These are phyloP conservation scores for Vitis cinerea DNA, from an alignment of 164 flowering plant genomes.

Conservation along the genomic window DNA sequence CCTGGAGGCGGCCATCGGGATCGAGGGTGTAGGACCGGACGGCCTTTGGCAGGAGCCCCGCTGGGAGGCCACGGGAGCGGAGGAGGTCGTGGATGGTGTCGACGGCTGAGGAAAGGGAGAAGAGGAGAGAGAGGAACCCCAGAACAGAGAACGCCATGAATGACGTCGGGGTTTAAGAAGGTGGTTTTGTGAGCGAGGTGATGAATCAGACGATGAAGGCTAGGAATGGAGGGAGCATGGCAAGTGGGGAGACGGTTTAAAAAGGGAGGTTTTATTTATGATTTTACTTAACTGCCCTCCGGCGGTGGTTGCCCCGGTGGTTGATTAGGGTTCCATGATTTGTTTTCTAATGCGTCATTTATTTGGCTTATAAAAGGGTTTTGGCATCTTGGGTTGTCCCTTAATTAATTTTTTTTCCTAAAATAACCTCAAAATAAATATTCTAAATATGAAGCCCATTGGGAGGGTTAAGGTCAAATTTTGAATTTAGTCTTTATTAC, in stretches of 20 bases:
- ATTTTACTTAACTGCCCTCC: background rate
- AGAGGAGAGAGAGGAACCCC: constrained; percentile 10
- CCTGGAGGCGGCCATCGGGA: constrained; percentile 54
- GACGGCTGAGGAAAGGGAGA: constrained; percentile 10
- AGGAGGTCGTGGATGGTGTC: constrained; percentile 70
- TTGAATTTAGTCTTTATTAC: too few species aligned
- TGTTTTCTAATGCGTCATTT: background rate
- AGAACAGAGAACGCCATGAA: background rate
- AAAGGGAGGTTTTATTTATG: background rate
- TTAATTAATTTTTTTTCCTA: too few species aligned
- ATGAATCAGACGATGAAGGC: too few species aligned
- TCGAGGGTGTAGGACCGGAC: constrained; percentile 59
- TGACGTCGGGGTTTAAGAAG: too few species aligned
- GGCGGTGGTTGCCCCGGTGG: background rate
- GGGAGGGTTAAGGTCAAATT: too few species aligned
- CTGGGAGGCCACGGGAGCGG: constrained; percentile 56
- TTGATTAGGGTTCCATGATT: background rate
- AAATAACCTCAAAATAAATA: too few species aligned
- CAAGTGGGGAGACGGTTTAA: constrained; percentile 23
- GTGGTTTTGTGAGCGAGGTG: too few species aligned
- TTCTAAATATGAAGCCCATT: too few species aligned
- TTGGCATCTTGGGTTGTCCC: too few species aligned
- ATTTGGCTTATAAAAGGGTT: too few species aligned
- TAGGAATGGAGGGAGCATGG: constrained; percentile 2
- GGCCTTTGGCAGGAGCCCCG: constrained; percentile 65